Base-by-base conservation (phyloP, 2,329 filamentous ascomycete genomes). In the Hirsutella thompsonii region DNA sequence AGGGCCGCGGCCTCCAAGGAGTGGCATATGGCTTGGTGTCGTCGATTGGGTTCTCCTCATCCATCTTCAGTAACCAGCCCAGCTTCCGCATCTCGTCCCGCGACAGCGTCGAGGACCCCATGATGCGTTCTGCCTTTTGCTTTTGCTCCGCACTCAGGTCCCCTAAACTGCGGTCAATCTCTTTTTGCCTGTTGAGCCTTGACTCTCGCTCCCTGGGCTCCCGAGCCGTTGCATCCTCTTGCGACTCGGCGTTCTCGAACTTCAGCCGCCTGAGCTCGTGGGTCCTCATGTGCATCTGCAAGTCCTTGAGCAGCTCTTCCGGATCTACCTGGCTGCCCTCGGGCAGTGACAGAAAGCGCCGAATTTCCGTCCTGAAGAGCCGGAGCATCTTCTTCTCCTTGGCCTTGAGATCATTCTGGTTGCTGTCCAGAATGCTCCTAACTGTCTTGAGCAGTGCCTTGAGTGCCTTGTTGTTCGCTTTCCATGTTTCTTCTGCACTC, bases 1-100 rank as follows among this genome's bases (percentile, higher is more conserved):
- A 96, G 40, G 82, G 74, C 42, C 88, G 74, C 11, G 92, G 92
- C 48, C 73, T 67, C 92, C 92, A 98, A 11, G 92, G 92, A 2
- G 89, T 95, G 4, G 74, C 74, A 58, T 98, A 98, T 3, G 92
- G 86, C 64, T 94, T 94, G 43, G 60, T 64, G 37, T 63, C 62
- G 61, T 95, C 86, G 44, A 81, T 63, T 0, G 86, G 82, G 63
- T 95, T 94, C 57, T 87, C 76, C 42, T 71, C 67, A 54, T 84
- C 74, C 50, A 74, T 67, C 41, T 68, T 64, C 37, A 92, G 70
- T 19, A 85, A 67, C 35, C 58, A 46, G 41, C 67, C 63, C 19
- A 84, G 68, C 40, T 69, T 62, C 42, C 61, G 54, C 46, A 74
- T 66, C 55, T 80, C 81, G 2, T 67, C 57, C 16, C 66, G 61